Evolutionary conservation across 2,329 filamentous ascomycete genomes (phyloP), one percentile per base, ranked within the genome.

Genomic region (Helotiales sp.): DNA sequence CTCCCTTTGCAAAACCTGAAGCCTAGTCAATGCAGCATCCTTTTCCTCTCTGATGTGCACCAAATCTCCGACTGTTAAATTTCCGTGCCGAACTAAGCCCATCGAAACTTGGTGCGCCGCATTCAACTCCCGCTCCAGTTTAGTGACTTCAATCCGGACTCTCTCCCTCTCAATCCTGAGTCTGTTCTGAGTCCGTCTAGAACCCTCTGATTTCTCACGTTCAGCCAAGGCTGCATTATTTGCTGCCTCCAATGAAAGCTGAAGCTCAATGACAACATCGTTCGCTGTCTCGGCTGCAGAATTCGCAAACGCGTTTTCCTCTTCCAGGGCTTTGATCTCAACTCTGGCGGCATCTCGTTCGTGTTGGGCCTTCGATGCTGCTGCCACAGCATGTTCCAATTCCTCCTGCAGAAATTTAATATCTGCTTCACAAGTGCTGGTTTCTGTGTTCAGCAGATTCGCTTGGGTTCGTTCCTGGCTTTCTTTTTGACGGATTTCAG

Each of bases 191-290:
- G 47, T 40, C 20, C 45, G 30, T 22, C 60, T 52, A 17, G 45
- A 32, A 2, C 54, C 47, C 10, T 62, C 60, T 7, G 60, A 49
- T 32, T 49, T 52, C 30, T 52, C 34, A 20, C 60, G 47, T 20
- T 54, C 60, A 2, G 60, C 60, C 22, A 62, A 43, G 22, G 60
- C 60, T n/a, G 60, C 60, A 62, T 62, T 30, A 11, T 40, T 62
- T n/a, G 28, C 47, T 24, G 60, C 60, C 13, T 62, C 60, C 10
- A 62, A 30, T 7, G 47, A 52, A 4, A 8, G 11, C 22, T 43
- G 60, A 24, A 62, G 47, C 45, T 54, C 60, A n/a, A 3, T 22
- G 32, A 49, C 60, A 6, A 54, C 30, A 22, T 52, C 60, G 13
- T 37, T 28, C 26, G 60, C 47, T n/a, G 32, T 40, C 5, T 62